These are phyloP conservation scores for Xylaria sp. DNA, from an alignment of 2,329 filamentous ascomycete species.

Conservation along the genomic window DNA sequence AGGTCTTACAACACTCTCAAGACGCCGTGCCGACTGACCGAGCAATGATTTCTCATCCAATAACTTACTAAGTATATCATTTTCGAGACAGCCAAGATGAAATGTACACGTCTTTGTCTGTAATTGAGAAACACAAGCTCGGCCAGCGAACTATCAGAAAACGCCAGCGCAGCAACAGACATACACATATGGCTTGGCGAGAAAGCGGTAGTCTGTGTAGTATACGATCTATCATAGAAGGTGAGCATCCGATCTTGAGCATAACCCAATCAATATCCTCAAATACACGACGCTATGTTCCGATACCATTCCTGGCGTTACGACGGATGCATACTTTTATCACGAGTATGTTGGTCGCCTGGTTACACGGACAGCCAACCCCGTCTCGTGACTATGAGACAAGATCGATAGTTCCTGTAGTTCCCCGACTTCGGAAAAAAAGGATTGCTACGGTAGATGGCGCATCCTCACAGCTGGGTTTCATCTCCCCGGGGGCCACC, in stretches of 20 bases:
- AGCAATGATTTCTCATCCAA: background rate
- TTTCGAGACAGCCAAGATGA: background rate
- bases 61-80: background rate
- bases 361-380: background rate
- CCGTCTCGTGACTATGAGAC: background rate
- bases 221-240: background rate
- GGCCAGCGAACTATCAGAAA: constrained; percentile 1
- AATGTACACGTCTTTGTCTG: background rate
- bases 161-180: background rate
- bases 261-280: background rate
- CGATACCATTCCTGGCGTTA: background rate
- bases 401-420: background rate
- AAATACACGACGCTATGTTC: background rate
- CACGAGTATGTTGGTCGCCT: background rate
- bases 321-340: background rate
- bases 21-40: background rate
- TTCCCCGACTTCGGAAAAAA: background rate
- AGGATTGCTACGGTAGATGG: background rate
- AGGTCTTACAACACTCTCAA: background rate
- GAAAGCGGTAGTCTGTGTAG: background rate
- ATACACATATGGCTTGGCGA: background rate
- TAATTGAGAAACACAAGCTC: background rate
- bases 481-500: constrained; percentile 13
- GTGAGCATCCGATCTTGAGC: background rate
- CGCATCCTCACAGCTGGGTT: background rate